Base-by-base conservation (phyloP, 108 stramenopile species). In the Pseudonitzschia multiseries region DNA sequence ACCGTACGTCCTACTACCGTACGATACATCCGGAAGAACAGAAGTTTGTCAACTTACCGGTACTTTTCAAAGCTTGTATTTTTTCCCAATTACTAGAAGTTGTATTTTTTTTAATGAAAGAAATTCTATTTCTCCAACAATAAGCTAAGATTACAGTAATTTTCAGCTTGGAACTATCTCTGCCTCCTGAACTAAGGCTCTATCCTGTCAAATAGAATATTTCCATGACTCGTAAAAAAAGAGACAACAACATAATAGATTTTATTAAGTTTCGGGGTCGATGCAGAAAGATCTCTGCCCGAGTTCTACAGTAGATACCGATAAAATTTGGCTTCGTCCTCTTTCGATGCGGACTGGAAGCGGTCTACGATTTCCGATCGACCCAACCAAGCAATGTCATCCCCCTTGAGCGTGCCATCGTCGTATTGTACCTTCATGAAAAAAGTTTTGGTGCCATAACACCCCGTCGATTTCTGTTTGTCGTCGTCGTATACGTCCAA, bases 391-490 rank as follows among this genome's bases (percentile, higher is more conserved):
- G 79, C 94, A 79, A 83, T 89, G 71, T 90, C 87, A 24, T 82
- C 59, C n/a, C 60, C 70, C 24, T 69, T 75, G 32, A 75, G 75
- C 82, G 2, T 69, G 9, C 91, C 91, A 15, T 80, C 79, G 62
- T 87, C 88, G 53, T 83, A 79, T 70, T 92, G 89, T 28, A 92
- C 80, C 43, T 80, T 80, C 78, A 91, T 80, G 65, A 84, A 91
- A 52, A 93, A 93, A 15, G 86, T 90, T 75, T 92, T 95, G 71
- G 84, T 88, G 10, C 94, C 94, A 69, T 74, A 94, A 21, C 42
- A 68, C 20, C 68, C 71, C 22, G 64, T 54, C 10, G 69, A 33
- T n/a, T 54, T 46, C n/a, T 71, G 44, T 36, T 78, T 33, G 8
- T 76, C 68, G 46, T 78, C 70, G 36, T 68, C 57, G 71, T 86